Percentiles rank a stretch among this genome's conserved stretches.
These are phyloP conservation scores for Musa acuminata DNA, from an alignment of 176 grass and related monocot genomes.

Conservation along the genomic window DNA sequence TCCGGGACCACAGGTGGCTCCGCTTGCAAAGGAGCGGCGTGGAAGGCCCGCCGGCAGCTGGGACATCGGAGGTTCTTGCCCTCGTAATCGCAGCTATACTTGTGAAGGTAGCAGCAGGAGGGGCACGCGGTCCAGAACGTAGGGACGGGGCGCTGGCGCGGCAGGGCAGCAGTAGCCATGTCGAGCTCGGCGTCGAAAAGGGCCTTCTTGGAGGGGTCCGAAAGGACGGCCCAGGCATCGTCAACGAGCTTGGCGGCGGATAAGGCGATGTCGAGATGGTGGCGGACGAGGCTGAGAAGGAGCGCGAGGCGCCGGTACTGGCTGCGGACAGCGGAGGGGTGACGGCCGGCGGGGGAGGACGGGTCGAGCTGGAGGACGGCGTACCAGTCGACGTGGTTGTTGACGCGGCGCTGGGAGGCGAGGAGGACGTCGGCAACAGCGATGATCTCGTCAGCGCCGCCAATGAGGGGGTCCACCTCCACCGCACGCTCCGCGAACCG, in stretches of 20 bases:
- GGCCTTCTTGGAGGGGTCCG: slow-evolving; percentile 45
- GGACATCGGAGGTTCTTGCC: slow-evolving; percentile 39
- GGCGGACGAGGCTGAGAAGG: slow-evolving; percentile 30
- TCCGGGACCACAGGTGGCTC: slow-evolving; percentile 67
- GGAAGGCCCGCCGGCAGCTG: slow-evolving; percentile 55
- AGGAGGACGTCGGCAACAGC: slow-evolving; percentile 48
- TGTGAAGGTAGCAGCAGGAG: slow-evolving; percentile 58
- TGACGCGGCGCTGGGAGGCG: slow-evolving; percentile 33
- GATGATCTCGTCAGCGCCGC: slow-evolving; percentile 52
- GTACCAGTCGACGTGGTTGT: slow-evolving; percentile 52
- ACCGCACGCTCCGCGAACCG: slow-evolving; percentile 60
- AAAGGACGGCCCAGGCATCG: slow-evolving; percentile 56
- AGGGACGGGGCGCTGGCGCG: not conserved
- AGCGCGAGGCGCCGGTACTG: slow-evolving; percentile 52
- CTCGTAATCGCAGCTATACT: slow-evolving; percentile 56
- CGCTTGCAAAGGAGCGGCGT: slow-evolving; percentile 42
- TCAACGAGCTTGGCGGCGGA: slow-evolving; percentile 51
- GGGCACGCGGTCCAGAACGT: slow-evolving; percentile 69
- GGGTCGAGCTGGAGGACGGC: slow-evolving; percentile 56
- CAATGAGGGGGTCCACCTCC: slow-evolving; percentile 37
- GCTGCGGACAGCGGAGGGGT: slow-evolving; percentile 29
- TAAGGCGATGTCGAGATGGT: slow-evolving; percentile 23
- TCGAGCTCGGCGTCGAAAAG: slow-evolving; percentile 48
- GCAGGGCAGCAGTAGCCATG: slow-evolving; percentile 15
- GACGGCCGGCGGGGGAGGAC: slow-evolving; percentile 25